These are phyloP conservation scores for Phytophthora tentaculata DNA, from an alignment of 352 stramenopile genomes.

Conservation along the genomic window DNA sequence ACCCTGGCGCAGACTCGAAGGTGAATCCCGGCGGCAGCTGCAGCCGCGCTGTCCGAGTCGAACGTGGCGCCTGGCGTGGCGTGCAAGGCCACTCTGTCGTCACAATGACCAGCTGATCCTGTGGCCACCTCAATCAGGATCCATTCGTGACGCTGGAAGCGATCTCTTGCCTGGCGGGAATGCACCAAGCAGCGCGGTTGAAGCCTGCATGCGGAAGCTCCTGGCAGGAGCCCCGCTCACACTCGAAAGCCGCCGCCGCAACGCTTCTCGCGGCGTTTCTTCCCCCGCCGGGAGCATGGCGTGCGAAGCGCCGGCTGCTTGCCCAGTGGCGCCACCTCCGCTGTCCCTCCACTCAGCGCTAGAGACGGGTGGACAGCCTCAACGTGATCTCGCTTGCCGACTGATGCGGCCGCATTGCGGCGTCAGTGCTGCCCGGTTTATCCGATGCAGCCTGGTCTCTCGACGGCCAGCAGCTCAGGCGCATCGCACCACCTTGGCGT, in stretches of 20 bases:
- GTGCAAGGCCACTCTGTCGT: constrained; percentile 10
- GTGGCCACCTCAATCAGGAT: neutral
- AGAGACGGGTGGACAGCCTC: constrained; percentile 35
- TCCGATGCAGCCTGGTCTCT: constrained; percentile 22
- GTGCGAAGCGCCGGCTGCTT: constrained; percentile 34
- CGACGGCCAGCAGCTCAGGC: constrained; percentile 8
- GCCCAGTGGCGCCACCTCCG: constrained; percentile 26
- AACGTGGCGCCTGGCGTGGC: constrained; percentile 5
- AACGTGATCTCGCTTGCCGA: constrained; percentile 6
- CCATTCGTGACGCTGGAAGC: constrained; percentile 7
- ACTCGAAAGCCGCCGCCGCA: neutral
- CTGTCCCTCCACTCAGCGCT: constrained; percentile 31
- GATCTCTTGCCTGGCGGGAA: constrained; percentile 17
- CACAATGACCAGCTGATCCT: constrained; percentile 15
- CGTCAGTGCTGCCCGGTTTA: constrained; percentile 10
- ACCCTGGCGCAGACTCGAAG: neutral
- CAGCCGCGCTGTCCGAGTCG: constrained; percentile 6
- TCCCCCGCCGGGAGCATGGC: constrained; percentile 26
- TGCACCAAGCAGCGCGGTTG: constrained; percentile 2
- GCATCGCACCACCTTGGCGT: constrained; percentile 9
- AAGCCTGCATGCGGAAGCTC: neutral
- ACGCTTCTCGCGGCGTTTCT: constrained; percentile 25
- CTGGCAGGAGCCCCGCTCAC: no score
- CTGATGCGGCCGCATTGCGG: neutral
- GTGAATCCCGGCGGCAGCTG: constrained; percentile 2